Evolutionary conservation across 495 filamentous ascomycete species (phyloP).

Genomic region (Articulospora tetracladia): DNA sequence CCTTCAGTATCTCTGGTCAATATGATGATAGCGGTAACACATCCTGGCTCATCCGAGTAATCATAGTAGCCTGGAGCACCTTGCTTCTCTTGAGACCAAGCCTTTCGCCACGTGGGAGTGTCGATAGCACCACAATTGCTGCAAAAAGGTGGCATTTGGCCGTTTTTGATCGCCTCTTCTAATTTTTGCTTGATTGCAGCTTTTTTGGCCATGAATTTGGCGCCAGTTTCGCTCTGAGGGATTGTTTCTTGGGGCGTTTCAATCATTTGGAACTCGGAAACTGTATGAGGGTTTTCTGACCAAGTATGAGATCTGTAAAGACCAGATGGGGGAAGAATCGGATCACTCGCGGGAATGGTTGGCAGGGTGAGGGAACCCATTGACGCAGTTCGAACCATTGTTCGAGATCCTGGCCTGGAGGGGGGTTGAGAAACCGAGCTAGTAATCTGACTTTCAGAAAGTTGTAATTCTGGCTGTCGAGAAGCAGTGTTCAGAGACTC

Average conservation of each 20-base stretch:
- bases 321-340: conserved; percentile 39
- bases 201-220: conserved; percentile 39
- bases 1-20: conserved; percentile 56
- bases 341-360: conserved; percentile 54
- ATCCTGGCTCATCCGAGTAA: conserved; percentile 61
- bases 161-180: conserved; percentile 61
- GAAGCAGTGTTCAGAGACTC: background rate
- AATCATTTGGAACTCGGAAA: conserved; percentile 28
- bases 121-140: conserved; percentile 91
- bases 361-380: conserved; percentile 34
- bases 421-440: background rate
- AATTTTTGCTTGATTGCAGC: conserved; percentile 60
- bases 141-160: conserved; percentile 80
- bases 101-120: conserved; percentile 92
- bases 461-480: background rate
- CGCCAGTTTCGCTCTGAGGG: conserved; percentile 8
- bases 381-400: conserved; percentile 27
- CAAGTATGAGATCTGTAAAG: conserved; percentile 45
- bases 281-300: conserved; percentile 33
- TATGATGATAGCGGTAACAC: conserved; percentile 60
- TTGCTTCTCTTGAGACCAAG: conserved; percentile 64
- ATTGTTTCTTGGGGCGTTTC: conserved; percentile 9
- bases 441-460: background rate
- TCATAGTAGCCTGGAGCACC: conserved; percentile 61
- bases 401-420: conserved; percentile 17